Base-by-base conservation (phyloP, 2,329 filamentous ascomycete species). In the Xylaria polymorpha region DNA sequence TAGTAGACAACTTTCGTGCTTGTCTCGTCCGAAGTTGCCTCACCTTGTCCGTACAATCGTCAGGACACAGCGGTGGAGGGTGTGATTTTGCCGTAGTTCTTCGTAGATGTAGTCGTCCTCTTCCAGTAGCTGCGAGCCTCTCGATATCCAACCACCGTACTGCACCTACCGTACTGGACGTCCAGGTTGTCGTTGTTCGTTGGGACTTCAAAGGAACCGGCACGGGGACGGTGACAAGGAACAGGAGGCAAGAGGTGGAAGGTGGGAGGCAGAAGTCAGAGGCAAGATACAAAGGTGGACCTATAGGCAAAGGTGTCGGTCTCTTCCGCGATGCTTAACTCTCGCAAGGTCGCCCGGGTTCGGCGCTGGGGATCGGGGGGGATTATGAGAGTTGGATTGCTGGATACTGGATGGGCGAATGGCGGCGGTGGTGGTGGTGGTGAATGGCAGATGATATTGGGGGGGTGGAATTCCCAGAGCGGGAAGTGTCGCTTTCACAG, bases 401-500 rank as follows among this genome's bases (percentile, higher is more conserved):
- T 63, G 22, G n/a, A 46, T 25, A 32, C 10, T 4, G 50, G 37
- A n/a, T 22, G 35, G 50, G 9, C 3, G n/a, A 15, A 35, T 29
- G 29, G 18, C 22, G 46, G n/a, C 22, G 46, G 5, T 50, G 46
- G 25, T 29, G 25, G 25, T 29, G 25, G 25, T 22, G 20, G 35
- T 57, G n/a, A 29, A 41, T 41, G 55, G 48, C 25, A 29, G 48
- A 60, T 7, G 41, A 43, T 22, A 41, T 35, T n/a, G n/a, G n/a
- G 56, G 37, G 32, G 44, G 46, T 58, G 41, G 59, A 62, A 66
- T 59, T 46, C 53, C 55, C 35, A 48, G 20, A 18, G 29, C 29
- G 14, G 35, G 32, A 55, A 35, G 68, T 59, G 20, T 70, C 37
- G 62, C 56, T 59, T 67, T 70, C 64, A 67, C 64, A 14, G 43